These are phyloP conservation scores for Tulasnella sp. DNA, from an alignment of 768 basidiomycete species.

Conservation along the genomic window DNA sequence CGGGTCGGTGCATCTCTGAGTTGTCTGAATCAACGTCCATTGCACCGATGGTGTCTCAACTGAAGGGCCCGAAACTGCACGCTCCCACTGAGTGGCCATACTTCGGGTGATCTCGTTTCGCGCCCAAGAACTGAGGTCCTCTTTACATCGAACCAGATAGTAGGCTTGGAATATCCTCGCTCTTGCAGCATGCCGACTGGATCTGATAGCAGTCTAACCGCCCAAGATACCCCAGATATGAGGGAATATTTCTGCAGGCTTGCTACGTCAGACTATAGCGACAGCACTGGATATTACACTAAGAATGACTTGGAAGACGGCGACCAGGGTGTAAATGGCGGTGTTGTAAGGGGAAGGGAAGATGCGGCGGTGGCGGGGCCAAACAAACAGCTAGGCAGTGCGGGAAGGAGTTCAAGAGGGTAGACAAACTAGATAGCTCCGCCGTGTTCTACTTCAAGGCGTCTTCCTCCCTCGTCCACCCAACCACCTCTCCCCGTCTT, in stretches of 20 bases:
- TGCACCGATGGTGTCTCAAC: neutral
- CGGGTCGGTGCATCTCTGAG: neutral
- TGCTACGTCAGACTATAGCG: neutral
- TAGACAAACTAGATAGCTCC: conserved; percentile 8
- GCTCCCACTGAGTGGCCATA: neutral
- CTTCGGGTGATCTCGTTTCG: neutral
- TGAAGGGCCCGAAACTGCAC: neutral
- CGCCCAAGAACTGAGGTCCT: neutral
- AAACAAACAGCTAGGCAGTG: conserved; percentile 10
- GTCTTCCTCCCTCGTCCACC: neutral
- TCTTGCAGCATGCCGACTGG: neutral
- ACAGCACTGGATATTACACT: neutral
- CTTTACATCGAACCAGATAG: neutral
- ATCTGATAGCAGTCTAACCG: neutral
- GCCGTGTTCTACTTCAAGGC: conserved; percentile 11
- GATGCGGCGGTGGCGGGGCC: conserved; percentile 2
- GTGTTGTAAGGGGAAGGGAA: neutral
- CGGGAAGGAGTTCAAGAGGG: neutral
- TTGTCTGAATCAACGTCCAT: neutral
- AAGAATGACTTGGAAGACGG: conserved; percentile 1
- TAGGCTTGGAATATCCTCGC: neutral
- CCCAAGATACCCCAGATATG: neutral
- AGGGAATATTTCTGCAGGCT: neutral
- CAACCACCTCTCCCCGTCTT: conserved; percentile 5
- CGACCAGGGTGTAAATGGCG: neutral